Evolutionary conservation across 2,329 filamentous ascomycete genomes (phyloP).

Genomic region (Colletotrichum costaricense): DNA sequence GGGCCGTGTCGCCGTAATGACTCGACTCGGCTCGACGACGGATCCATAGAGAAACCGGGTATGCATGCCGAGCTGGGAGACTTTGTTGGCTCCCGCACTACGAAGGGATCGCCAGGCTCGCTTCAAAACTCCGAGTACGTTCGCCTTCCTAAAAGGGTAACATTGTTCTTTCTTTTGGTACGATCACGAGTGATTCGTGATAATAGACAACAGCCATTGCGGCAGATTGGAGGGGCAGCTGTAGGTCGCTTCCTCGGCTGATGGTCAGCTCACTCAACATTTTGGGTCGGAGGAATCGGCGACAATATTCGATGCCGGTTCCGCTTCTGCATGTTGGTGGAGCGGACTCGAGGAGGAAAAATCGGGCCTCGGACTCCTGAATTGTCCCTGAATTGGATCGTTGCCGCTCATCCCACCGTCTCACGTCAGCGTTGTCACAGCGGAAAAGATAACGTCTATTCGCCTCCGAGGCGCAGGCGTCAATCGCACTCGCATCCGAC

Average conservation of each 20-base stretch:
- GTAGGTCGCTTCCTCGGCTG: not conserved
- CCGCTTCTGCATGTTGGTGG: not conserved
- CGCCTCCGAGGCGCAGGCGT: not conserved
- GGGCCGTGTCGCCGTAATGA: not conserved
- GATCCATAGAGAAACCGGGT: not conserved
- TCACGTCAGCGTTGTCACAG: not conserved
- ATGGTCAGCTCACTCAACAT: not conserved
- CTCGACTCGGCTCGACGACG: constrained; percentile 2
- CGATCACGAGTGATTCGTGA: not conserved
- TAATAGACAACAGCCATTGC: not conserved
- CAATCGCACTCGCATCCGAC: constrained; percentile 5
- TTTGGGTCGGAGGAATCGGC: not conserved
- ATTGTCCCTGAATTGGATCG: not conserved
- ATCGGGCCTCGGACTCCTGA: not conserved
- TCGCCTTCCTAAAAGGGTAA: constrained; percentile 6
- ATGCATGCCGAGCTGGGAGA: not conserved
- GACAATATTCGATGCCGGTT: not conserved
- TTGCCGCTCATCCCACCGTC: not conserved
- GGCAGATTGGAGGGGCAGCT: not conserved
- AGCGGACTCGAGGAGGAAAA: not conserved
- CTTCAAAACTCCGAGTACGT: not conserved
- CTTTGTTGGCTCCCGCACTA: too few relatives aligned
- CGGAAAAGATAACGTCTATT: not conserved
- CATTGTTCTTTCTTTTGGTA: not conserved
- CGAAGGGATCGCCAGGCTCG: not conserved